phyloP scores from a whole-genome alignment of 768 basidiomycete genomes.

The Gelatoporia subvermispora region DNA sequence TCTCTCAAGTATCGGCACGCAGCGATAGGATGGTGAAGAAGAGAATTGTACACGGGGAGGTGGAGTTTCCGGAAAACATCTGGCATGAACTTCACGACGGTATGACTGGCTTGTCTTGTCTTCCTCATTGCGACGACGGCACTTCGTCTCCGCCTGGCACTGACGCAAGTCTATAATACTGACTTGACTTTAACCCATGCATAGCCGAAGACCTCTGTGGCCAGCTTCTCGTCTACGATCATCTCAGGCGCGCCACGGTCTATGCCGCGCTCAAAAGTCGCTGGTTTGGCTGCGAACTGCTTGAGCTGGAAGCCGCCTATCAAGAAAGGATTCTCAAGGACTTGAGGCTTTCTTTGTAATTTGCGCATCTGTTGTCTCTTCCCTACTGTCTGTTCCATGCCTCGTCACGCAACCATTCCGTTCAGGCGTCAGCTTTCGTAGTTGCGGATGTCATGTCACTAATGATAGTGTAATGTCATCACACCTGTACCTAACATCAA shows the following conservation, averaged over 20 bases:
- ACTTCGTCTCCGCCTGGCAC: background rate
- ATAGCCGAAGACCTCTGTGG: constrained; percentile 57
- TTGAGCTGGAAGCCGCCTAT: constrained; percentile 60
- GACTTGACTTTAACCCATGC: background rate
- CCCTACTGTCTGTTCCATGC: background rate
- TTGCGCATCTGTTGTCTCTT: constrained; percentile 7
- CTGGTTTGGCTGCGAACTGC: constrained; percentile 65
- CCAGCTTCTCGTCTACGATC: constrained; percentile 57
- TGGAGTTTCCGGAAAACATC: constrained; percentile 48
- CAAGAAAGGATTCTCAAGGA: constrained; percentile 39
- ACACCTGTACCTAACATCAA: too few relatives aligned
- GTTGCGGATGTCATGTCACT: too few relatives aligned
- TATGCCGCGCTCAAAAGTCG: constrained; percentile 50
- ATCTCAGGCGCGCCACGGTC: constrained; percentile 57
- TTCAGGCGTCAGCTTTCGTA: too few relatives aligned
- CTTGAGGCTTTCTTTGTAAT: constrained; percentile 2
- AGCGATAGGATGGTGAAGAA: constrained; percentile 61
- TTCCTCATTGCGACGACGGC: background rate
- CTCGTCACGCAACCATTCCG: too few relatives aligned
- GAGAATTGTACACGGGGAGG: constrained; percentile 58
- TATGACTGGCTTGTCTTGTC: constrained; percentile 25
- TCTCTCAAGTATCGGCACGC: constrained; percentile 39
- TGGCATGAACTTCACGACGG: constrained; percentile 62
- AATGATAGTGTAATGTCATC: too few relatives aligned
- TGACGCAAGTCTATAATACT: background rate